Evolutionary conservation across 495 filamentous ascomycete genomes (phyloP), one percentile per base, ranked within the genome.

Genomic region (Sabuloglossum arenarium): DNA sequence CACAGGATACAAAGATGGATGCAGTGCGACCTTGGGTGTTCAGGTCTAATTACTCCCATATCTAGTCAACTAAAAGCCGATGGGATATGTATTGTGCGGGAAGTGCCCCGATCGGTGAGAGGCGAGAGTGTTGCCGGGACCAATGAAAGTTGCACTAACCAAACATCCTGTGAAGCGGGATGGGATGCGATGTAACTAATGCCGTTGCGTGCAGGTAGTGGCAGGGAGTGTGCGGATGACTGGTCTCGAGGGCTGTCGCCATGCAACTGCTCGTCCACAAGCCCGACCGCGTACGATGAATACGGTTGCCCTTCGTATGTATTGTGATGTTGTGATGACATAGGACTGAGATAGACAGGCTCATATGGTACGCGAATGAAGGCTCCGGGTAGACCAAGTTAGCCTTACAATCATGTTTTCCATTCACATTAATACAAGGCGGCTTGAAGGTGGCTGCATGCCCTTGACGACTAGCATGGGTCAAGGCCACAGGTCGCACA

Each of bases 161-260:
- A 54, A 27, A 54, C 53, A 54, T 54, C 53, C 53, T 54, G 53
- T 43, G 34, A 34, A 37, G 53, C 53, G 53, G 53, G 53, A 54
- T 37, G 53, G 30, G 30, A 43, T 54, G 51, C 28, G 31, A 54
- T 54, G 53, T 54, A 54, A 54, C 53, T 34, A 39, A 54, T 37
- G 30, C 53, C 53, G 53, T 54, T 54, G 53, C 30, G 30, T 37
- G 53, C 53, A 54, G 53, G 34, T 16, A 54, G 53, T 34, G 53
- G 34, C 53, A 54, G n/a, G 30, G 53, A 43, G 23, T 54, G 53
- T 51, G 24, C 47, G 23, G 47, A 51, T 51, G 47, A 51, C 47
- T 51, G 47, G 3, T 23, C 47, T 51, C 47, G 47, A 51, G 47
- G 47, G 24, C 47, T 51, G 16, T 29, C 47, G 28, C 47, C 47